Conservation (phyloP, 345 rosid genomes). For the Turritis glabra region DNA sequence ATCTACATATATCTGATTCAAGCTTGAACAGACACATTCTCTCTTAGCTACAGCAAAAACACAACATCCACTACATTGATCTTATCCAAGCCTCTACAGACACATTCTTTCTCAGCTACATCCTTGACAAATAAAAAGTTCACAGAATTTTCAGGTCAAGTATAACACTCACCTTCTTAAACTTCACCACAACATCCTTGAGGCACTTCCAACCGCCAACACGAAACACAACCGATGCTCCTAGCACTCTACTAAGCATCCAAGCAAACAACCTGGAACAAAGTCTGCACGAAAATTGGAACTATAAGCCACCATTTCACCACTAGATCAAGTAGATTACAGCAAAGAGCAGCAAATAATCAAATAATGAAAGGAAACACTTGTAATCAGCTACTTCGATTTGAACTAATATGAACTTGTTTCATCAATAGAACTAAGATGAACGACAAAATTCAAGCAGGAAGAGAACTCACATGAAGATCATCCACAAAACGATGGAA, state of each 20-base stretch:
- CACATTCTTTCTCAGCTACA: neutral
- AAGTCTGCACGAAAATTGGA: constrained; percentile 13
- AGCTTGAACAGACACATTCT: neutral
- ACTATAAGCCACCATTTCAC: neutral
- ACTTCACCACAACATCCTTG: constrained; percentile 78
- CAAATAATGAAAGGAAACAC: neutral
- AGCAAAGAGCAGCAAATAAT: neutral
- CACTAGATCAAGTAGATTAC: neutral
- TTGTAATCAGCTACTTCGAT: neutral
- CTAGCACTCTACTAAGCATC: constrained; percentile 72
- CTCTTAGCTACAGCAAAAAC: neutral
- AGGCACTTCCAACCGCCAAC: constrained; percentile 96
- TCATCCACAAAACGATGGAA: constrained; percentile 78
- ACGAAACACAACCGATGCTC: constrained; percentile 78
- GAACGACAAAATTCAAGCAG: neutral
- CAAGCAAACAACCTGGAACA: constrained; percentile 70
- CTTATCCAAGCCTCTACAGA: neutral
- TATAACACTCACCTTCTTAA: constrained; percentile 63
- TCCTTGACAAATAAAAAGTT: constrained; percentile 5
- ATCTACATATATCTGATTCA: neutral
- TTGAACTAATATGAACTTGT: neutral
- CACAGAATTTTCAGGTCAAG: neutral
- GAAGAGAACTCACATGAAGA: constrained; percentile 67
- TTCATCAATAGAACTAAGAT: neutral
- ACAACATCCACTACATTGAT: neutral